Conservation (phyloP, 2,329 filamentous ascomycete species). For the Fusarium tricinctum region DNA sequence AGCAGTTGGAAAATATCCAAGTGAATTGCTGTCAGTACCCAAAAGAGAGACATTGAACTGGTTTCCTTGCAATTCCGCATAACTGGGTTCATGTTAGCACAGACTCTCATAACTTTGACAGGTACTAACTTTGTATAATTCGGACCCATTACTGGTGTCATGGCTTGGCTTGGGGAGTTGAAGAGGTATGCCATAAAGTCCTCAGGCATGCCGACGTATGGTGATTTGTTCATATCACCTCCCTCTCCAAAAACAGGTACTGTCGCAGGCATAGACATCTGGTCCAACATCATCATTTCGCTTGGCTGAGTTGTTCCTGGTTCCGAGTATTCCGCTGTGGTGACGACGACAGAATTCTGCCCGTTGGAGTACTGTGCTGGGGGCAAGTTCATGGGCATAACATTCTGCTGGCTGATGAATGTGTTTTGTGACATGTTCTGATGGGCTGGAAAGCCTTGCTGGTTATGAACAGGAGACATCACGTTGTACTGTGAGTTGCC, state of each 20-base stretch:
- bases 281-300: constrained; percentile 73
- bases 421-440: constrained; percentile 61
- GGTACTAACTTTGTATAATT: constrained; percentile 62
- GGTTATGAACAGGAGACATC: constrained; percentile 66
- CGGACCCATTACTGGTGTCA: constrained; percentile 63
- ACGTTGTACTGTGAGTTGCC: constrained; percentile 65
- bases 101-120: background rate
- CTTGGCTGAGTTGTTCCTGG: constrained; percentile 60
- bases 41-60: constrained; percentile 62
- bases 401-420: constrained; percentile 73
- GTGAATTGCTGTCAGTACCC: constrained; percentile 61
- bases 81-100: constrained; percentile 58
- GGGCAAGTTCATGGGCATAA: constrained; percentile 73
- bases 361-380: constrained; percentile 67
- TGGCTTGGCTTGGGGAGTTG: constrained; percentile 62
- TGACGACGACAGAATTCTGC: constrained; percentile 51
- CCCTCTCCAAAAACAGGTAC: constrained; percentile 92
- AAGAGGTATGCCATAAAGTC: constrained; percentile 90
- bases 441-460: constrained; percentile 64
- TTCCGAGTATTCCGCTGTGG: constrained; percentile 62
- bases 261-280: constrained; percentile 74
- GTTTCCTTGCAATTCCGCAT: constrained; percentile 64
- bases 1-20: constrained; percentile 70
- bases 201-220: constrained; percentile 85
- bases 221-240: constrained; percentile 82